Conservation (phyloP, 108 stramenopile genomes). For the Nitzschia sp. region DNA sequence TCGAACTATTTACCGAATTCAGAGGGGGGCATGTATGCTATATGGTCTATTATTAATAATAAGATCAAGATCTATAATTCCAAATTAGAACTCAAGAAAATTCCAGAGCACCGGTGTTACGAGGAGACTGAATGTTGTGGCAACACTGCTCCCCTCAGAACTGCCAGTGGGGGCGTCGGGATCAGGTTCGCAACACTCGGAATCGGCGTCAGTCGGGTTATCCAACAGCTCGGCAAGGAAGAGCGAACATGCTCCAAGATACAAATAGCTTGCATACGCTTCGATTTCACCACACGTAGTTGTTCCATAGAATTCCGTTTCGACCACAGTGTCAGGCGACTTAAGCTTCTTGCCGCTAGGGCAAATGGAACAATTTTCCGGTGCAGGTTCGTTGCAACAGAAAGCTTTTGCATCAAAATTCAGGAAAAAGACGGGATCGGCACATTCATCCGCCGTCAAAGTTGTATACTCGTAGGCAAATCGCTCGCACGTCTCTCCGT, state of each 20-base stretch:
- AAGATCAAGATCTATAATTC: too few species aligned
- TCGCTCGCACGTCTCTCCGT: slow-evolving; percentile 6
- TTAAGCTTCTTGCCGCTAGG: slow-evolving; percentile 2
- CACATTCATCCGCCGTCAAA: slow-evolving; percentile 4
- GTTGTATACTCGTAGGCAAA: slow-evolving; percentile 11
- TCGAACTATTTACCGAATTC: too few species aligned
- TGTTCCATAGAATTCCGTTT: slow-evolving; percentile 9
- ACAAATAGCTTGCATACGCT: slow-evolving; percentile 5
- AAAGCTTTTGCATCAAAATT: slow-evolving; percentile 21
- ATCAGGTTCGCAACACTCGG: not conserved
- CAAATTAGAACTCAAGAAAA: too few species aligned
- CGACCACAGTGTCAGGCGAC: not conserved
- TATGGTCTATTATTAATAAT: too few species aligned
- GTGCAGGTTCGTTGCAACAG: slow-evolving; percentile 24
- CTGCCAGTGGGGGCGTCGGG: too few species aligned
- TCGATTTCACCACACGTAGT: slow-evolving; percentile 17
- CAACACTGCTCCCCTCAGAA: too few species aligned
- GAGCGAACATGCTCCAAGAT: not conserved
- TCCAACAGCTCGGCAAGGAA: slow-evolving; percentile 1
- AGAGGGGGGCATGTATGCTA: too few species aligned
- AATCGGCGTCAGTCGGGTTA: not conserved
- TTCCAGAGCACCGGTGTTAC: too few species aligned
- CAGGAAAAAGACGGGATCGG: not conserved
- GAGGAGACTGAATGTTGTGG: too few species aligned
- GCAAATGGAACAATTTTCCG: slow-evolving; percentile 27